phyloP scores from a whole-genome alignment of 1,284 basidiomycete species.

The Entoloma clypeatum region DNA sequence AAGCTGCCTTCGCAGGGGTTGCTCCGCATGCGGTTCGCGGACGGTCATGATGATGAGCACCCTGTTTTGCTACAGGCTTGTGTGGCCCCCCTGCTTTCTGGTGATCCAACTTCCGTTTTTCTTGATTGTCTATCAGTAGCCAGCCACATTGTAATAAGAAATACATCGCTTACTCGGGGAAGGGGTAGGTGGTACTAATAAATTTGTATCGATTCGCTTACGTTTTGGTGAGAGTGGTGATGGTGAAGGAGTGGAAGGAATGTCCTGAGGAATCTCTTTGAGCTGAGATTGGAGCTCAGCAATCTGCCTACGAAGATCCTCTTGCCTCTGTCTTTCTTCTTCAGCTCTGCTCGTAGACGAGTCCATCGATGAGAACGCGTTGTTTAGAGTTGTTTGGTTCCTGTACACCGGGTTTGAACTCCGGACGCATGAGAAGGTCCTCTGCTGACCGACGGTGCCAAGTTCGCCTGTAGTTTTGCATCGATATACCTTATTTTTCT shows the following conservation, averaged over 20 bases:
- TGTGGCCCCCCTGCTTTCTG: constrained; percentile 13
- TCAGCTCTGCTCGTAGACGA: constrained; percentile 30
- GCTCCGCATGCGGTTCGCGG: constrained; percentile 5
- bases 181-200: constrained; percentile 63
- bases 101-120: constrained; percentile 40
- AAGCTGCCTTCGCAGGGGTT: constrained; percentile 3
- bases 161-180: constrained; percentile 54
- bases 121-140: constrained; percentile 15
- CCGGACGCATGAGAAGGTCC: too few species aligned
- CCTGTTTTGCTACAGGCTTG: constrained; percentile 11
- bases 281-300: constrained; percentile 30
- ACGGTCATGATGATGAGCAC: constrained; percentile 5
- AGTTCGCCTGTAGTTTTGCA: too few species aligned
- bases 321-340: constrained; percentile 25
- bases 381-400: constrained; percentile 20
- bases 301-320: constrained; percentile 31
- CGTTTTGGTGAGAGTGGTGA: constrained; percentile 45
- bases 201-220: constrained; percentile 37
- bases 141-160: constrained; percentile 6
- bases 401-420: too few species aligned
- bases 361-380: constrained; percentile 28
- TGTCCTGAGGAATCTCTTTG: constrained; percentile 21
- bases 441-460: too few species aligned
- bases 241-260: constrained; percentile 10
- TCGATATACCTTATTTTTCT: too few species aligned